A percentile compares a stretch with the other conserved stretches of the same genome.
phyloP scores from a whole-genome alignment of 768 basidiomycete species.

The Pisolithus albus region DNA sequence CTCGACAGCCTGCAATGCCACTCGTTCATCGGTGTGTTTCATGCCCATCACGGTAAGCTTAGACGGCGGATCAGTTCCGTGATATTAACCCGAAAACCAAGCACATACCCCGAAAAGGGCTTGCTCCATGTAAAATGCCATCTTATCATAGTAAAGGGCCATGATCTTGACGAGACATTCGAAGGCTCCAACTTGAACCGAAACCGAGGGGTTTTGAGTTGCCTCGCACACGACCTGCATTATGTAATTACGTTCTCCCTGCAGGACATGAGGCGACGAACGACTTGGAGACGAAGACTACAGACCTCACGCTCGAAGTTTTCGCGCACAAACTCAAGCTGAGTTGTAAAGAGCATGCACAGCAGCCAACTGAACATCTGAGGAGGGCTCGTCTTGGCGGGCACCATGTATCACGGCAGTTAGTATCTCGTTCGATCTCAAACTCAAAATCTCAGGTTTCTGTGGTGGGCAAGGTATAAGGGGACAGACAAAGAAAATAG shows the following conservation, averaged over 20 bases:
- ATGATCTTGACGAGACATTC: slow-evolving; percentile 95
- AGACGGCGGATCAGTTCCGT: slow-evolving; percentile 11
- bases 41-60: slow-evolving; percentile 96
- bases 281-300: slow-evolving; percentile 8
- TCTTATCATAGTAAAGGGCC: slow-evolving; percentile 98
- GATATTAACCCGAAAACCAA: slow-evolving; percentile 2
- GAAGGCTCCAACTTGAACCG: slow-evolving; percentile 93
- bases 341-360: slow-evolving; percentile 92
- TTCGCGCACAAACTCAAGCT: slow-evolving; percentile 92
- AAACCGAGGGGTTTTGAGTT: slow-evolving; percentile 73
- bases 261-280: slow-evolving; percentile 6
- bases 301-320: slow-evolving; percentile 96
- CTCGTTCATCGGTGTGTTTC: slow-evolving; percentile 86
- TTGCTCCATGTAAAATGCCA: slow-evolving; percentile 99
- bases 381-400: slow-evolving; percentile 86
- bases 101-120: slow-evolving; percentile 87
- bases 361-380: slow-evolving; percentile 89
- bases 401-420: slow-evolving; percentile 99
- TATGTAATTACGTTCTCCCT: slow-evolving; percentile 99
- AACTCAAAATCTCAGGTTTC: slow-evolving; percentile 88
- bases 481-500: background rate
- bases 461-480: slow-evolving; percentile 25
- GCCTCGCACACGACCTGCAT: slow-evolving; percentile 99
- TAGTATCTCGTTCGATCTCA: slow-evolving; percentile 93
- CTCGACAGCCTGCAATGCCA: slow-evolving; percentile 94